Evolutionary conservation across 352 stramenopile genomes (phyloP).

Genomic region (Elongisporangium anandrum): DNA sequence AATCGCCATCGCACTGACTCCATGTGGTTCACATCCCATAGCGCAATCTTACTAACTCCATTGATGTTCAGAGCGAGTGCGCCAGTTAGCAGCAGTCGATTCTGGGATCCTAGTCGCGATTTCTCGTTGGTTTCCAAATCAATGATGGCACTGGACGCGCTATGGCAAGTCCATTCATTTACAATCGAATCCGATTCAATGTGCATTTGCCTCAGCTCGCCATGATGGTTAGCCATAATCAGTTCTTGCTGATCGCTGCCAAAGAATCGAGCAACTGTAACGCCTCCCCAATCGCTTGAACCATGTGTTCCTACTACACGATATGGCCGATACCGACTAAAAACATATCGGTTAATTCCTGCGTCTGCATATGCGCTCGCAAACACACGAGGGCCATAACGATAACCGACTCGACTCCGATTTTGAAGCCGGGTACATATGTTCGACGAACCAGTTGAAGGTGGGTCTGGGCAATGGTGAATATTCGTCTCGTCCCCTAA

Average conservation of each 20-base stretch:
- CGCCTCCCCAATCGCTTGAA: conserved; percentile 48
- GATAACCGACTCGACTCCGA: conserved; percentile 46
- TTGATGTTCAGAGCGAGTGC: conserved; percentile 41
- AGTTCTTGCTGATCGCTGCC: conserved; percentile 57
- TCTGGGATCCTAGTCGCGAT: conserved; percentile 48
- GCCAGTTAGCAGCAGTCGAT: conserved; percentile 52
- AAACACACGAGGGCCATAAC: conserved; percentile 31
- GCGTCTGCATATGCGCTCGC: conserved; percentile 53
- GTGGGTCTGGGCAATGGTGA: conserved; percentile 77
- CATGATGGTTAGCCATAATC: conserved; percentile 73
- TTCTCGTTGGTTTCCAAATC: conserved; percentile 67
- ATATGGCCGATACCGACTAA: conserved; percentile 70
- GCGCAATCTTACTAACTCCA: conserved; percentile 50
- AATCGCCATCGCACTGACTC: conserved; percentile 60
- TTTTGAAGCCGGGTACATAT: conserved; percentile 62
- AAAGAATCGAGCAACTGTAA: conserved; percentile 63
- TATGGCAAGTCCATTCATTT: conserved; percentile 72
- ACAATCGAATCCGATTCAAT: conserved; percentile 63
- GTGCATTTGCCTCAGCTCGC: conserved; percentile 50
- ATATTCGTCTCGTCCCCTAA: conserved; percentile 32
- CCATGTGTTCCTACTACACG: conserved; percentile 50
- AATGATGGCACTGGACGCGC: conserved; percentile 60
- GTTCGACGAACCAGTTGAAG: conserved; percentile 31
- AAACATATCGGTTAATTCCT: conserved; percentile 74
- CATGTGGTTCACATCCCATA: conserved; percentile 75